phyloP scores from a whole-genome alignment of 1,284 basidiomycete species.

The Lentinula novae-zelandiae region DNA sequence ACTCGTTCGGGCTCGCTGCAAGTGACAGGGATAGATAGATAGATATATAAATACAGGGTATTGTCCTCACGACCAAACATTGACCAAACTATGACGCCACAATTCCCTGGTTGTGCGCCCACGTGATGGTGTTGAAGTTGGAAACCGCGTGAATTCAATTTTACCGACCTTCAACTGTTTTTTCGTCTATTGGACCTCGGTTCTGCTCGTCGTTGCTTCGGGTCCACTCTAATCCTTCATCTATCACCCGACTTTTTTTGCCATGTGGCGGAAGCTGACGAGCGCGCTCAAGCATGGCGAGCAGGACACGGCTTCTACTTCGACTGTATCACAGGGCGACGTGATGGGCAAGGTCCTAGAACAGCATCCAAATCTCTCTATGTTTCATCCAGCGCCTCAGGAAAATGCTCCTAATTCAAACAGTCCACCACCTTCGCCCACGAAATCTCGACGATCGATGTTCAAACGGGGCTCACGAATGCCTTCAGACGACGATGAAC shows the following conservation, averaged over 20 bases:
- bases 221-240: neutral
- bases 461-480: constrained; percentile 40
- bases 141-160: neutral
- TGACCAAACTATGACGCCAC: too few relatives aligned
- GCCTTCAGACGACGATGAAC: constrained; percentile 30
- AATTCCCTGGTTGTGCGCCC: neutral
- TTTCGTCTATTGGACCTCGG: neutral
- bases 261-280: constrained; percentile 64
- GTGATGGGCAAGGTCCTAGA: constrained; percentile 51
- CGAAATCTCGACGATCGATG: constrained; percentile 32
- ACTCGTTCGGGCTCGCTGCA: too few relatives aligned
- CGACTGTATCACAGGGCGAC: constrained; percentile 32
- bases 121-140: neutral
- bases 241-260: neutral
- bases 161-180: neutral
- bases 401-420: constrained; percentile 35
- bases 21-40: too few relatives aligned
- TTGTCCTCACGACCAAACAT: too few relatives aligned
- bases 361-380: constrained; percentile 30
- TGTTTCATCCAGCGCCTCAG: constrained; percentile 39
- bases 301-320: constrained; percentile 27
- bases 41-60: too few relatives aligned
- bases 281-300: constrained; percentile 46
- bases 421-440: constrained; percentile 47
- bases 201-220: constrained; percentile 1